phyloP scores from a whole-genome alignment of 257 asterid species.

The Capsicum chinense region DNA sequence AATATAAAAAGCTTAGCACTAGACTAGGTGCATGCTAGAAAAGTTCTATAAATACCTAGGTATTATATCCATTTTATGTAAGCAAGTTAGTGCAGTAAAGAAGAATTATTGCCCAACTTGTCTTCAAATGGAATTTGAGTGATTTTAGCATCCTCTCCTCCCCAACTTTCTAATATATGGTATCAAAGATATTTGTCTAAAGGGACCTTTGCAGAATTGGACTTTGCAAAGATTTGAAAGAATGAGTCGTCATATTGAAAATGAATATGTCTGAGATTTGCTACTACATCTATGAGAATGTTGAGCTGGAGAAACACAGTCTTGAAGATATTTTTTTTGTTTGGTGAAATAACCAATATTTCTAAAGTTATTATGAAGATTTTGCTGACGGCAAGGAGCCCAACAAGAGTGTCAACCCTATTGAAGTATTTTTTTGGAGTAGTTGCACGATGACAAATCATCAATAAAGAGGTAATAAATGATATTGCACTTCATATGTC shows the following conservation, averaged over 20 bases:
- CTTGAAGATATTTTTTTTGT: not conserved
- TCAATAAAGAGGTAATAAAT: not conserved
- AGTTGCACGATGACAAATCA: not conserved
- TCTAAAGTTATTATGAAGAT: not conserved
- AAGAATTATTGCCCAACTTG: not conserved
- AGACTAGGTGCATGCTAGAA: not conserved
- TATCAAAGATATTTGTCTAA: not conserved
- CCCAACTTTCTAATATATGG: not conserved
- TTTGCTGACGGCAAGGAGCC: not conserved
- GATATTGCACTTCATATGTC: not conserved
- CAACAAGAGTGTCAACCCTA: not conserved
- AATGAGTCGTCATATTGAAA: not conserved
- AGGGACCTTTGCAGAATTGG: not conserved
- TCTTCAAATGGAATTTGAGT: not conserved
- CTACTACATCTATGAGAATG: not conserved
- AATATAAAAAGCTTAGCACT: not conserved
- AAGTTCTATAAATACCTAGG: not conserved
- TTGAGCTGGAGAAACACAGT: not conserved
- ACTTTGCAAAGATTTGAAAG: slow-evolving; percentile 1
- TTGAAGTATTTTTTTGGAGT: not conserved
- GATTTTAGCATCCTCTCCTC: not conserved
- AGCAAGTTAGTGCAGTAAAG: slow-evolving; percentile 1
- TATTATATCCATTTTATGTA: not conserved
- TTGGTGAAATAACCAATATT: not conserved
- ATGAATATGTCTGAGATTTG: not conserved